Evolutionary conservation across 176 grass and related monocot species (phyloP), one percentile per base, ranked within the genome.

Genomic region (Oryza punctata): DNA sequence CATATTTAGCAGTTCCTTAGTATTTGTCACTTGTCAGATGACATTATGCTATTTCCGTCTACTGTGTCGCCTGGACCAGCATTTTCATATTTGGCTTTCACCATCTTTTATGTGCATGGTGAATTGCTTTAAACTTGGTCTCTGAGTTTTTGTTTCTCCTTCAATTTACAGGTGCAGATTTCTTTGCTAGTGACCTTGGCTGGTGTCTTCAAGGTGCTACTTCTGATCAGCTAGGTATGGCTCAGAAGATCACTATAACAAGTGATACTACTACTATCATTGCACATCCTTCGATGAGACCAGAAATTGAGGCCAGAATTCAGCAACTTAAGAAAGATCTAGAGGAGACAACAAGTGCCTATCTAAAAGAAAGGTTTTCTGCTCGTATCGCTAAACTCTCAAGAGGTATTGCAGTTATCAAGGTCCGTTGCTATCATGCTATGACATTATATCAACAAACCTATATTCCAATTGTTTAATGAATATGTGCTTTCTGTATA

Each of bases 251-350:
- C 65, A 95, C 89, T 28, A 89, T 98, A 79, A 98, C 96, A 19
- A 91, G 81, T 69, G 86, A 95, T 63, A 95, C 89, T 77, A 95
- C 96, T 30, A 98, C 91, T 73, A 93, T 98, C 70, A 85, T 93
- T 47, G 93, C 96, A 68, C 91, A 98, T 84, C 91, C 91, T 65
- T 86, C 82, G 1, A 95, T 98, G 96, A 82, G 85, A 86, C 84
- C 91, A 79, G 96, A 98, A 85, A 98, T 98, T 72, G 86, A 95
- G 78, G 96, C 96, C 68, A 92, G 96, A 81, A 91, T 98, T 86
- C 83, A 88, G 81, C 92, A 98, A 87, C 76, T 95, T 83, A 98
- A 98, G 87, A 91, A 91, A 86, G 96, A 98, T 88, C 78, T 95
- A 69, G 72, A 81, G 76, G 87, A 93, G 60, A 76, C 87, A 77